Base-by-base conservation (phyloP, 306 rosid species). In the Calophaca sinica region DNA sequence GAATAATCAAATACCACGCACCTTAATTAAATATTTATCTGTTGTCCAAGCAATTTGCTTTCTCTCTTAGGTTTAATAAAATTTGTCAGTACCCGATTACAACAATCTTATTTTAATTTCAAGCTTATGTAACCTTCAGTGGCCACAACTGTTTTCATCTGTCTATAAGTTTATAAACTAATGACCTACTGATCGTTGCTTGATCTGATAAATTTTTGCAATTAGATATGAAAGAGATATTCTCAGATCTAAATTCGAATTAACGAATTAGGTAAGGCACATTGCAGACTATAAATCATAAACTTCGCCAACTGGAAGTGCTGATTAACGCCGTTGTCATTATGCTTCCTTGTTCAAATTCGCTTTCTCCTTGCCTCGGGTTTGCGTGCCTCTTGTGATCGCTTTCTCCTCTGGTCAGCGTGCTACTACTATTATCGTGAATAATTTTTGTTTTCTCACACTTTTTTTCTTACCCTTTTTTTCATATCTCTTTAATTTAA, bases 321-420 rank as follows among this genome's bases (percentile, higher is more conserved):
- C 32, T 38, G 26, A 69, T 5, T 11, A 11, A 58, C n/a, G 74
- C 48, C 75, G 62, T 50, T 31, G 35, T 42, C 68, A 52, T 38
- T 35, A 31, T 11, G 51, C 4, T 76, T 71, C 61, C 87, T 71
- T 73, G 58, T 65, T 26, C 79, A 36, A 73, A 62, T 78, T 78
- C 2, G 70, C 53, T 73, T 73, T 48, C 48, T 78, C 61, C 15
- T 28, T 5, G 12, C 29, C 5, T 64, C 15, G 38, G 20, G 39
- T 8, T 51, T 49, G 60, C 5, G 36, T 28, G 13, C n/a, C n/a
- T n/a, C n/a, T n/a, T n/a, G n/a, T n/a, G n/a, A n/a, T n/a, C n/a
- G 61, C 61, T 28, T 26, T 54, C n/a, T 54, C 11, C n/a, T 51
- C 4, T 7, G 42, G 42, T 38, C 42, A 38, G 8, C 42, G 8